Base-by-base conservation (phyloP, 805 yeast genomes). In the Candida loeiensis region DNA sequence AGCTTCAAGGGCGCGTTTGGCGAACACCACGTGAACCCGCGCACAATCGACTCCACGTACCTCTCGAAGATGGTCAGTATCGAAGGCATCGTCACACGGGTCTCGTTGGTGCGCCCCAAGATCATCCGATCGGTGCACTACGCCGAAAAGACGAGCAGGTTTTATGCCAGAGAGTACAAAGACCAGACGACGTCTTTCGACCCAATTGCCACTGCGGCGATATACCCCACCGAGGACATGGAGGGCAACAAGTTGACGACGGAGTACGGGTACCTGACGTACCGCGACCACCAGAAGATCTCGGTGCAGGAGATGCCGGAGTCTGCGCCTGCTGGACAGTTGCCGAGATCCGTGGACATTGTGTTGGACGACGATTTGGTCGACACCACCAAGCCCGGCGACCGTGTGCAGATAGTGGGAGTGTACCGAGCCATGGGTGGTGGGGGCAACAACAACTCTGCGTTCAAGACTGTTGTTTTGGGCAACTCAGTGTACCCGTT, bases 261-360 rank as follows among this genome's bases (percentile, higher is more conserved):
- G 0, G 98, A 93, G 60, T 93, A 87, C 55, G 99, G 99, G 1
- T 85, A 81, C 56, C 82, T 90, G 6, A 88, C 95, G 20, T 93
- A 87, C 60, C 74, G 91, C 52, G 99, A 93, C 63, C 96, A 91
- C 59, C 99, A 93, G 64, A 84, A 88, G 28, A 76, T 93, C 26
- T 79, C 96, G 0, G 83, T 93, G 26, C 99, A 93, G 62, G 99
- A 93, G 66, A 86, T 93, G 87, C 98, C 99, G 1, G 98, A 93
- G 66, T 74, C 82, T 47, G 96, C 98, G 1, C 99, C 98, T 12
- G 95, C 98, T 0, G 99, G 99, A 41, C 98, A 91, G 65, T 72
- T 93, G 47, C 99, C 99, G 25, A 74, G 98, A 54, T 82, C 95
- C 2, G 76, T 93, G 25, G 99, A 93, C 56, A 84, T 91, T 17